A percentile compares a stretch with the other conserved stretches of the same genome.
Conservation (phyloP, 108 stramenopile genomes). For the Aurantiochytrium sp. region DNA sequence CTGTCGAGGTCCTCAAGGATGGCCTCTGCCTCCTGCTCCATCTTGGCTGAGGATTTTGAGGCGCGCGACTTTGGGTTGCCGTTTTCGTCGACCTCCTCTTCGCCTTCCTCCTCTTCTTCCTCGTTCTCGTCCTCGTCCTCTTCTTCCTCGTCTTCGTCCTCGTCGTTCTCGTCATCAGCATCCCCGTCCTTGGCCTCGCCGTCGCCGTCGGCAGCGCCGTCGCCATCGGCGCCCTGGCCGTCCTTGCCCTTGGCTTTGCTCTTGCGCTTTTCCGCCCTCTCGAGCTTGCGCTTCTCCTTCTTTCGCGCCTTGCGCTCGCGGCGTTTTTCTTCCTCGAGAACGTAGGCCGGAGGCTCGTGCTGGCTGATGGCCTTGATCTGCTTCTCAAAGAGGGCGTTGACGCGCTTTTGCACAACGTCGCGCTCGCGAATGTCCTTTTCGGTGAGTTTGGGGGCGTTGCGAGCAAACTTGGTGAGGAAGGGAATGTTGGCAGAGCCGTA, state of each 20-base stretch:
- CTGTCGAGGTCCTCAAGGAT: neutral
- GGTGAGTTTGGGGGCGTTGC: neutral
- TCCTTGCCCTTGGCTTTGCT: neutral
- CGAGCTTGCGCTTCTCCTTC: constrained; percentile 21
- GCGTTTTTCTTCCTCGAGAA: neutral
- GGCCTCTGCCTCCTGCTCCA: neutral
- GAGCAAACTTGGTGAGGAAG: neutral
- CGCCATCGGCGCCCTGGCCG: neutral
- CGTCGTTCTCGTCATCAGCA: neutral
- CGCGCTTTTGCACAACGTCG: constrained; percentile 9
- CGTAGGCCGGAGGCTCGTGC: neutral
- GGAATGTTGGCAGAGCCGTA: neutral
- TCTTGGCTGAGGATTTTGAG: neutral
- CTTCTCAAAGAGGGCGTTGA: neutral
- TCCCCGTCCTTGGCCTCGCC: neutral
- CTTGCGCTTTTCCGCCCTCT: constrained; percentile 5
- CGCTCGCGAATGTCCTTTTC: constrained; percentile 24
- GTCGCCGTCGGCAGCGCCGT: neutral
- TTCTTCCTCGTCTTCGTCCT: neutral
- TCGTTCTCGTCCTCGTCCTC: neutral
- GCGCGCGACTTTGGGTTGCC: neutral
- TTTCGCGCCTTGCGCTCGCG: neutral
- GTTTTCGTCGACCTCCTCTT: neutral
- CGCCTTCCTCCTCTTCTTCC: neutral
- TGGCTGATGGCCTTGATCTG: neutral